phyloP scores from a whole-genome alignment of 2,329 filamentous ascomycete species.

The Graphilbum ipis-grandicollis region DNA sequence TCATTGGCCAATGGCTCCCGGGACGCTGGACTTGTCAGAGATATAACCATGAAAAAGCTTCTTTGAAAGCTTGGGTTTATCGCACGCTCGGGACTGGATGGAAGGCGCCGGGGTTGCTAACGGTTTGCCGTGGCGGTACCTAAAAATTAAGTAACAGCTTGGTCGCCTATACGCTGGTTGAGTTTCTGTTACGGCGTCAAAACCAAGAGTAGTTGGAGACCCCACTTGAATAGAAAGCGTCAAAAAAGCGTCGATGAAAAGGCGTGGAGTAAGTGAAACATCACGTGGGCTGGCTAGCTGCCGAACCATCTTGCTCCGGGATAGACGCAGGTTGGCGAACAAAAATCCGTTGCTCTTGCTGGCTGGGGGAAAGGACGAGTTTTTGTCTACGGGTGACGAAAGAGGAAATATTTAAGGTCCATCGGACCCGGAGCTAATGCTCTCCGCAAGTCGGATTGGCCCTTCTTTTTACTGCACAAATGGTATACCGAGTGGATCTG shows the following conservation, averaged over 20 bases:
- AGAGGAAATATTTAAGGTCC: background rate
- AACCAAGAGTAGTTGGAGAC: too few species aligned
- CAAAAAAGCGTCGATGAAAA: too few species aligned
- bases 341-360: too few species aligned
- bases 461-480: background rate
- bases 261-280: too few species aligned
- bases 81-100: constrained; percentile 8
- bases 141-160: constrained; percentile 11
- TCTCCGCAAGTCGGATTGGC: constrained; percentile 2
- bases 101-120: constrained; percentile 5
- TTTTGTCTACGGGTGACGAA: background rate
- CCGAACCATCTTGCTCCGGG: too few species aligned
- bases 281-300: too few species aligned
- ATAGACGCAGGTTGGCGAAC: too few species aligned
- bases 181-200: background rate
- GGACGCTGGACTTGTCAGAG: too few species aligned
- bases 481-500: background rate
- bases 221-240: background rate
- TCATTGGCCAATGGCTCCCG: too few species aligned
- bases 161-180: background rate
- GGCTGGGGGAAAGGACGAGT: too few species aligned
- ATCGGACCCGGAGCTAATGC: constrained; percentile 2
- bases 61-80: too few species aligned
- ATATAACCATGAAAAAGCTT: too few species aligned
- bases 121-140: constrained; percentile 7